Base-by-base conservation (phyloP, 164 flowering plant genomes). In the Amborella trichopoda region DNA sequence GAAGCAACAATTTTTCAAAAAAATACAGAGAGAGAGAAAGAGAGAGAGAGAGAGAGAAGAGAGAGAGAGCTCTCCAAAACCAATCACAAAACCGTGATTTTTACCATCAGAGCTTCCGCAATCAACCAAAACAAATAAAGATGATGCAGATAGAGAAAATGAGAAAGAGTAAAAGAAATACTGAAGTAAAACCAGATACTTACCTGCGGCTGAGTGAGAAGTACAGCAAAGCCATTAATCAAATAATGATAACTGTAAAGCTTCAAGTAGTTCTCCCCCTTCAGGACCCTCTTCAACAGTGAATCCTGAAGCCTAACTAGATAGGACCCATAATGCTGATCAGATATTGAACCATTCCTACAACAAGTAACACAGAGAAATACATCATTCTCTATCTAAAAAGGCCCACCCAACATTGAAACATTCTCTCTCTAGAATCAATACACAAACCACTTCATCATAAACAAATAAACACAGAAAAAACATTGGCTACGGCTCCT, bases 191-290 rank as follows among this genome's bases (percentile, higher is more conserved):
- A 11, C 11, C 4, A 23, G 3, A 19, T 26, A 48, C 21, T 45
- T 65, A 91, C 99, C 99, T 91, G 99, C 54, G 62, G 70, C 37
- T 87, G 75, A 11, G 83, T 81, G 48, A 87, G 77, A 58, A 83
- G 75, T 54, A 80, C 90, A 28, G 96, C 81, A 70, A 91, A 91
- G 34, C 99, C 99, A 64, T 91, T 91, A 47, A 91, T 77, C 73
- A 91, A 74, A 75, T 80, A 81, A 58, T 75, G 95, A 62, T 83
- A 91, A 68, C 99, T 91, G 57, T 87, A 87, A 20, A 91, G 64
- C 65, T 91, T 91, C 51, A 87, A 59, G 74, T 87, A 91, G 44
- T 70, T 78, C 73, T 84, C 82, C 65, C 96, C 98, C 42, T 49
- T 81, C 45, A 91, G 66, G 16, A 49, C 81, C 65, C 44, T 75